These are phyloP conservation scores for Nakaseomyces glabratus DNA, from an alignment of 1,139 yeast genomes.

Conservation along the genomic window DNA sequence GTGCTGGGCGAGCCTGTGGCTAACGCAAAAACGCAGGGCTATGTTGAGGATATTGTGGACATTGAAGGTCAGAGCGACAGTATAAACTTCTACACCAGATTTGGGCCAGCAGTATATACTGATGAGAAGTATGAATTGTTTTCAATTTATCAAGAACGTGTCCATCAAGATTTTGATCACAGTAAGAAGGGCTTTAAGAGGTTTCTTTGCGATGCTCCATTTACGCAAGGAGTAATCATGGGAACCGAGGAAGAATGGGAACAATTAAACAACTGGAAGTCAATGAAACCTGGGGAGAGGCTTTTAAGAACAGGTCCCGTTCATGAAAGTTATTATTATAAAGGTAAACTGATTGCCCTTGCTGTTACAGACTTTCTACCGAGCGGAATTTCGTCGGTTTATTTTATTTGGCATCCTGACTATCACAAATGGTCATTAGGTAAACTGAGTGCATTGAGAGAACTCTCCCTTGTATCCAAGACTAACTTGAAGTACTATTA, in stretches of 20 bases:
- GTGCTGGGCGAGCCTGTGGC: conserved; percentile 15
- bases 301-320: conserved; percentile 38
- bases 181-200: conserved; percentile 44
- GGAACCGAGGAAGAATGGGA: conserved; percentile 27
- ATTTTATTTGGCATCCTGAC: conserved; percentile 84
- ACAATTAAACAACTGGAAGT: conserved; percentile 32
- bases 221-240: conserved; percentile 30
- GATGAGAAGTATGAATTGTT: conserved; percentile 58
- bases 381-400: conserved; percentile 69
- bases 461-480: conserved; percentile 41
- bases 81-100: conserved; percentile 38
- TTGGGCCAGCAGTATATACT: conserved; percentile 47
- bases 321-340: conserved; percentile 71
- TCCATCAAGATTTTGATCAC: conserved; percentile 56
- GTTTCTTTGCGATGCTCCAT: conserved; percentile 70
- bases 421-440: conserved; percentile 66
- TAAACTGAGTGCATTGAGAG: conserved; percentile 66
- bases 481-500: conserved; percentile 45
- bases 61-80: conserved; percentile 24
- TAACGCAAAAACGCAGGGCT: conserved; percentile 30
- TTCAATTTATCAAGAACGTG: conserved; percentile 55
- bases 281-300: conserved; percentile 11
- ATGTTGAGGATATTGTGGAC: conserved; percentile 29
- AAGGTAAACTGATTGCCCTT: conserved; percentile 59
- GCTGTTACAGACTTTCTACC: conserved; percentile 77